Evolutionary conservation across 495 filamentous ascomycete genomes (phyloP), one percentile per base, ranked within the genome.

Genomic region (Penicillium chermesinum): DNA sequence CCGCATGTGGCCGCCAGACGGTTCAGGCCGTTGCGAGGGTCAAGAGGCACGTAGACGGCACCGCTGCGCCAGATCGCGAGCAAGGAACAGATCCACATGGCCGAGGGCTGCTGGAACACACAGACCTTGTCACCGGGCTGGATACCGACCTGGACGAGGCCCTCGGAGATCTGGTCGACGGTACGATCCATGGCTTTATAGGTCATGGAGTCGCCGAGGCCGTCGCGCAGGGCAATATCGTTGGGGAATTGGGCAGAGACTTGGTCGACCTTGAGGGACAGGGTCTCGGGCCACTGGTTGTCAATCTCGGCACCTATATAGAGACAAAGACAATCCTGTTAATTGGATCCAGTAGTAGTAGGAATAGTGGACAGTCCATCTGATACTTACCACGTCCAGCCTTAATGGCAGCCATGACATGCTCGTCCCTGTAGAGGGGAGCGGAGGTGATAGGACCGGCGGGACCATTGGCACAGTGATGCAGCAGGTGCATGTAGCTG

Each of bases 21-120:
- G 3, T 53, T 14, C 1, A 61, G 39, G 13, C 66, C 53, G 10
- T 59, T 66, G 5, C 64, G 51, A 1, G 64, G 53, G 42, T 82
- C 78, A 7, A 82, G 38, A 0, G 80, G 79, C 0, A 81, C 56
- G 45, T 81, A 82, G 1, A 69, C 50, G 1, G 50, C 70, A 0
- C 78, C 79, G 38, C 76, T 20, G 0, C 66, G 57, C 52, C 72
- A 46, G 38, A 82, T 71, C 10, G 74, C 79, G 1, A 82, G 63
- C 40, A 82, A 40, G 0, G 76, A 78, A 20, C 57, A 70, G 10
- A 76, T 55, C 71, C 71, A 78, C 27, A 79, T 68, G 0, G 59
- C 6, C 0, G 48, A 19, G 0, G 79, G 53, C n/a, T 49, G 16
- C 41, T 55, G 48, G 22, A 60, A 59, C 2, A 64, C 55, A 2